Base-by-base conservation (phyloP, 2,329 filamentous ascomycete genomes). In the Fusarium compactum region DNA sequence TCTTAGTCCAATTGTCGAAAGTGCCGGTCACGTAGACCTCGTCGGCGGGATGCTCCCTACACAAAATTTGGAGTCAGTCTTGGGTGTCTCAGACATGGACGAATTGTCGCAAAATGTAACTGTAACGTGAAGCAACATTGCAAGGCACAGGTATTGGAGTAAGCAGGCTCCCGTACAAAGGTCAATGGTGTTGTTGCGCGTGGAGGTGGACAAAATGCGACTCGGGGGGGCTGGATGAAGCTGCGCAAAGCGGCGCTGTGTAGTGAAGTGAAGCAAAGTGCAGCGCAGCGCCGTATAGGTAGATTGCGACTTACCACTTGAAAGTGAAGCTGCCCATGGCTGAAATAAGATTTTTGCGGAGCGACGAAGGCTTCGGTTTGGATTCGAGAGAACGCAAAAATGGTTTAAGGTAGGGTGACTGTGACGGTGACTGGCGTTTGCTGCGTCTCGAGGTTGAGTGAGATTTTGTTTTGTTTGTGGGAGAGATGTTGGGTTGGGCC, bases 11-110 rank as follows among this genome's bases (percentile, higher is more conserved):
- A 83, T 93, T 88, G 83, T 98, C 95, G 79, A 98, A 98, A 69
- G 93, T 95, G 79, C 96, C 96, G 43, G 95, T 98, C 75, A 98
- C 96, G 82, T 92, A 95, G 80, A 98, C 95, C 79, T 97, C 92
- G 74, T 90, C 87, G 79, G 92, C 95, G 75, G 90, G 85, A 80
- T 96, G 91, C 78, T 91, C 89, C 95, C 95, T 98, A 82, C 74
- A 77, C 22, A 63, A 74, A 65, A 44, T 54, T 70, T 43, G 45
- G 30, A 34, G 69, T 75, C 59, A 75, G 73, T 67, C 29, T 66
- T 45, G 27, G 53, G 40, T 73, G 75, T 76, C 75, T 75, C 45
- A 73, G 69, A 73, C 55, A 67, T 50, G 51, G 61, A 24, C 24
- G 43, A 67, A 52, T 45, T 60, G 54, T 66, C 41, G 58, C 32